Evolutionary conservation across 2,329 filamentous ascomycete species (phyloP).

Genomic region (Beauveria sp.): DNA sequence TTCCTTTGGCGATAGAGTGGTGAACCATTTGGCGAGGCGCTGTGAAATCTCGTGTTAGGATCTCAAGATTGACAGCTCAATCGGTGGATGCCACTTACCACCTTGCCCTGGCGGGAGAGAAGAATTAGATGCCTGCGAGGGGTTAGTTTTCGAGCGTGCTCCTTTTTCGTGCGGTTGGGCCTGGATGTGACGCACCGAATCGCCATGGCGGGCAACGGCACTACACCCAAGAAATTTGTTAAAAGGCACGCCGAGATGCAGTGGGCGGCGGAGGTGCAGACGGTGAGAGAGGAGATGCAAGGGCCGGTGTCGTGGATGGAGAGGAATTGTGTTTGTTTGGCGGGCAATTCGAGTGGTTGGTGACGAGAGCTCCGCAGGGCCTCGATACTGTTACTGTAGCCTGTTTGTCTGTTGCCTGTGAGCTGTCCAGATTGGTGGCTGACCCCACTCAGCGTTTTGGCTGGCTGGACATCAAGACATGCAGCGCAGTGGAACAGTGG

Average conservation of each 20-base stretch:
- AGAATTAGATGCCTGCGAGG: conserved; percentile 82
- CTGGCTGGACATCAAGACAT: neutral
- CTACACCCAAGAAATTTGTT: conserved; percentile 11
- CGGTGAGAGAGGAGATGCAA: neutral
- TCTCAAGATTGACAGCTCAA: neutral
- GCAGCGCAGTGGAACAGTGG: neutral
- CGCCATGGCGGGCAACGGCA: conserved; percentile 29
- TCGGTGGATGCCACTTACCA: conserved; percentile 55
- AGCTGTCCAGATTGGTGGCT: neutral
- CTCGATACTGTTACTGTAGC: neutral
- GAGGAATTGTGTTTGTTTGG: conserved; percentile 5
- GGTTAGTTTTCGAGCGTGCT: conserved; percentile 4
- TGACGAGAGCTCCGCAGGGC: conserved; percentile 16
- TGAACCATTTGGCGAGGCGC: conserved; percentile 99
- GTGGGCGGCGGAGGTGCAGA: conserved; percentile 16
- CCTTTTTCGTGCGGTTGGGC: conserved; percentile 7
- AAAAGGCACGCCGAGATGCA: neutral
- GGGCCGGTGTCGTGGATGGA: conserved; percentile 1
- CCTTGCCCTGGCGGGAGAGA: conserved; percentile 97
- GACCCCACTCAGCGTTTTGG: neutral
- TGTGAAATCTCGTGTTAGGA: conserved; percentile 32
- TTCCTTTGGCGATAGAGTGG: conserved; percentile 91
- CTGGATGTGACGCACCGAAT: conserved; percentile 32
- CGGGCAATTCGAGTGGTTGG: conserved; percentile 18
- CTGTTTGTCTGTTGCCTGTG: neutral